Conservation (phyloP, 2,329 filamentous ascomycete genomes). For the Clonostachys sp. region DNA sequence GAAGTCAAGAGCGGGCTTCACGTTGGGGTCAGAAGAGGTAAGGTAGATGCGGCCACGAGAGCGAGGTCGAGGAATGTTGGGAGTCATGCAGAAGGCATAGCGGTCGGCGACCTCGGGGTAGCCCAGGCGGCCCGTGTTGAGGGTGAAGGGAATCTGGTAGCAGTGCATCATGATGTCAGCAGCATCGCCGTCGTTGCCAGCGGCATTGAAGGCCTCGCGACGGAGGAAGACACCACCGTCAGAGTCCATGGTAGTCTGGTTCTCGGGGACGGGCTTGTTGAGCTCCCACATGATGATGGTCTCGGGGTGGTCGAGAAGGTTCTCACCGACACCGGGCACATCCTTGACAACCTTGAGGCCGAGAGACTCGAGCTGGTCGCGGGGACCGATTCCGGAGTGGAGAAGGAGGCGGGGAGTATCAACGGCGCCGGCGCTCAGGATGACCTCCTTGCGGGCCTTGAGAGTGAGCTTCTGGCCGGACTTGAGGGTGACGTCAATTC, state of each 20-base stretch:
- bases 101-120: slow-evolving; percentile 60
- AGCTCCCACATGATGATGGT: slow-evolving; percentile 70
- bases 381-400: slow-evolving; percentile 52
- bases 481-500: slow-evolving; percentile 61
- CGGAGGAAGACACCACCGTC: slow-evolving; percentile 87
- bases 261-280: slow-evolving; percentile 67
- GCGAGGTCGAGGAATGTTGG: slow-evolving; percentile 80
- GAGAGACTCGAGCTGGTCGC: slow-evolving; percentile 45
- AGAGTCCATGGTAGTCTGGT: slow-evolving; percentile 88
- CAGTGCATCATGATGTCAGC: slow-evolving; percentile 95
- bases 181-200: slow-evolving; percentile 64
- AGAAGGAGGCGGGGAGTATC: slow-evolving; percentile 70
- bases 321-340: slow-evolving; percentile 56
- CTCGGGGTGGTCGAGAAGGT: slow-evolving; percentile 57
- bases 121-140: slow-evolving; percentile 78
- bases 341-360: slow-evolving; percentile 52
- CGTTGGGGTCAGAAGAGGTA: slow-evolving; percentile 66
- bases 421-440: slow-evolving; percentile 75
- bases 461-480: slow-evolving; percentile 50
- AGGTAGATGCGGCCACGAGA: slow-evolving; percentile 75
- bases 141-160: slow-evolving; percentile 89
- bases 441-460: slow-evolving; percentile 67
- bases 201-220: slow-evolving; percentile 66
- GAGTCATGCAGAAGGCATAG: slow-evolving; percentile 89
- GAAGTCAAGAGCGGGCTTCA: slow-evolving; percentile 84